Evolutionary conservation across 306 rosid species (phyloP).

Genomic region (Sicyos baderoa): DNA sequence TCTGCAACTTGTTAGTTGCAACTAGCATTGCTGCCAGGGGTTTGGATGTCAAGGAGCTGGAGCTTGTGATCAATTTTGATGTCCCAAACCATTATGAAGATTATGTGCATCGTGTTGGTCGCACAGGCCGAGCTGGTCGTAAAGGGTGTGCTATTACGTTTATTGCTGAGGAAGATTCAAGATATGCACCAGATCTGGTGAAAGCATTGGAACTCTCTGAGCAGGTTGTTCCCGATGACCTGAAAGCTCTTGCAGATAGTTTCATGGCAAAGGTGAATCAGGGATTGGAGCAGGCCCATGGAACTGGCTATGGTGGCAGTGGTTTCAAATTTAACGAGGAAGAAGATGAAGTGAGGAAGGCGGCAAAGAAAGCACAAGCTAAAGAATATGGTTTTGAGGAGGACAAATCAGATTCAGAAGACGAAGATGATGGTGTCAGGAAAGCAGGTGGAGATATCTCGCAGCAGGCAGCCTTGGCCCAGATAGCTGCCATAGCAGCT

Average conservation of each 20-base stretch:
- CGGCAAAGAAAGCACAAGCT: conserved; percentile 97
- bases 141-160: conserved; percentile 90
- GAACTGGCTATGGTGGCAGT: conserved; percentile 96
- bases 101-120: conserved; percentile 93
- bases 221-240: conserved; percentile 83
- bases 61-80: conserved; percentile 79
- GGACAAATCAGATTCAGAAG: conserved; percentile 92
- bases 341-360: conserved; percentile 90
- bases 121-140: conserved; percentile 93
- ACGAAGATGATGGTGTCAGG: conserved; percentile 80
- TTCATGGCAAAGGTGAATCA: conserved; percentile 76
- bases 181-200: conserved; percentile 81
- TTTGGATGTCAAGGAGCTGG: conserved; percentile 92
- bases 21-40: conserved; percentile 92
- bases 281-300: conserved; percentile 85
- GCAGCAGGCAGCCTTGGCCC: conserved; percentile 82
- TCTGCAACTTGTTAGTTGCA: conserved; percentile 75
- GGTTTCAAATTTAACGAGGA: conserved; percentile 92
- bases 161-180: conserved; percentile 75
- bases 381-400: conserved; percentile 94
- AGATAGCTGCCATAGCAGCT: conserved; percentile 54
- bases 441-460: conserved; percentile 78
- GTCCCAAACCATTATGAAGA: conserved; percentile 95
- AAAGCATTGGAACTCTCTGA: conserved; percentile 89
- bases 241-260: conserved; percentile 65